phyloP scores from a whole-genome alignment of 2,329 filamentous ascomycete species.

The Juglanconis oblonga region DNA sequence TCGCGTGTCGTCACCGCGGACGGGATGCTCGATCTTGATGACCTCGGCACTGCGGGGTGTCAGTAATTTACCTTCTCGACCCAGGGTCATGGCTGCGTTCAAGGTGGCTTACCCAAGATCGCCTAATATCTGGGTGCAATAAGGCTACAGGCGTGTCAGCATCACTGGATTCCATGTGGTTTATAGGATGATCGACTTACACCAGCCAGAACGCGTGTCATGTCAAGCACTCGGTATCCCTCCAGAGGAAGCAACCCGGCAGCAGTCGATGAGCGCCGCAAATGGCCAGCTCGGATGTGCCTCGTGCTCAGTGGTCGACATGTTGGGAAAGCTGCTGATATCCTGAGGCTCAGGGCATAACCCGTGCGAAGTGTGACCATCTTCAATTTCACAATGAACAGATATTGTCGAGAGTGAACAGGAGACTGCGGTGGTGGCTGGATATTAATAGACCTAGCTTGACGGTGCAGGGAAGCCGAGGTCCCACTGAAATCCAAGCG shows the following conservation, averaged over 20 bases:
- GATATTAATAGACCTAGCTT: not conserved
- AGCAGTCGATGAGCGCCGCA: constrained; percentile 13
- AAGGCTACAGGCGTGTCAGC: constrained; percentile 61
- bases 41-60: constrained; percentile 72
- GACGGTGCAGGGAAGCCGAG: not conserved
- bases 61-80: constrained; percentile 19
- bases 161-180: not conserved
- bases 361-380: constrained; percentile 4
- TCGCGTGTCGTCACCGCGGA: constrained; percentile 86
- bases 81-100: constrained; percentile 20
- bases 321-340: not conserved
- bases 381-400: not conserved
- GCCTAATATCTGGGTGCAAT: constrained; percentile 94
- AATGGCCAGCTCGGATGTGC: not conserved
- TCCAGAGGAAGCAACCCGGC: constrained; percentile 61
- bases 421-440: not conserved
- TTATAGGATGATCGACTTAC: constrained; percentile 50
- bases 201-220: constrained; percentile 93
- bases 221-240: constrained; percentile 86
- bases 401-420: not conserved
- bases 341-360: not conserved
- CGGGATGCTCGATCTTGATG: constrained; percentile 95
- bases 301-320: not conserved
- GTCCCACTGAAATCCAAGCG: not conserved
- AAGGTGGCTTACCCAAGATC: constrained; percentile 75